Evolutionary conservation across 2,329 filamentous ascomycete species (phyloP), one percentile per base, ranked within the genome.

Genomic region (Fusarium piperis): DNA sequence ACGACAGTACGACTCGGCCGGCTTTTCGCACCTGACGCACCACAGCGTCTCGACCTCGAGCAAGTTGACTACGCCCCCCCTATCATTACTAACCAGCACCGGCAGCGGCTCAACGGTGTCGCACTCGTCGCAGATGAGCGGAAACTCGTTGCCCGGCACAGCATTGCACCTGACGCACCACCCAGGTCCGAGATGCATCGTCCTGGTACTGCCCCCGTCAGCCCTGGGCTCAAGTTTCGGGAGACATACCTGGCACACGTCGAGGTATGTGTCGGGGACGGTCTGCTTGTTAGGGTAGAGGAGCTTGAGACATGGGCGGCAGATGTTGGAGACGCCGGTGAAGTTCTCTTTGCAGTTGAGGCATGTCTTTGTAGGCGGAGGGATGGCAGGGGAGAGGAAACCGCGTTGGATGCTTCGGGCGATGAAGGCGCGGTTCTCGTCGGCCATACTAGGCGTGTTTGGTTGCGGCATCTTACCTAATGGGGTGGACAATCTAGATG

Each of bases 91-190:
- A 0, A 76, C 71, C 4, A 2, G 4, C 4, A 51, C 3, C 0
- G 74, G 74, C 6, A 74, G 20, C 3, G 67, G 59, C 9, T 28
- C 46, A 9, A 55, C 13, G 3, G 36, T 3, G 1, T 56, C 59
- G 10, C 74, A 75, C 9, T 67, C 36, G 18, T 71, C 39, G 1
- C 74, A 76, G 8, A 62, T 65, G 11, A 71, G 32, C 0, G 62
- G 51, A 35, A 71, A 73, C 1, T 30, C 23, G 0, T 33, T 44
- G 0, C 30, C 8, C 3, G 30, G n/a, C 1, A 35, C 39, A 0
- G 67, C 69, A 3, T 63, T 26, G 33, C 74, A 76, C 0, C 11
- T 7, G 0, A 69, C 61, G 18, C 74, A 76, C 74, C 73, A 77
- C 2, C 61, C 61, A 0, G 67, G 71, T 0, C 74, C 74, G 0